Percentiles rank a stretch among this genome's conserved stretches.
phyloP scores from a whole-genome alignment of 192 early-diverging fungal genomes.

The Pecoramyces ruminantium region DNA sequence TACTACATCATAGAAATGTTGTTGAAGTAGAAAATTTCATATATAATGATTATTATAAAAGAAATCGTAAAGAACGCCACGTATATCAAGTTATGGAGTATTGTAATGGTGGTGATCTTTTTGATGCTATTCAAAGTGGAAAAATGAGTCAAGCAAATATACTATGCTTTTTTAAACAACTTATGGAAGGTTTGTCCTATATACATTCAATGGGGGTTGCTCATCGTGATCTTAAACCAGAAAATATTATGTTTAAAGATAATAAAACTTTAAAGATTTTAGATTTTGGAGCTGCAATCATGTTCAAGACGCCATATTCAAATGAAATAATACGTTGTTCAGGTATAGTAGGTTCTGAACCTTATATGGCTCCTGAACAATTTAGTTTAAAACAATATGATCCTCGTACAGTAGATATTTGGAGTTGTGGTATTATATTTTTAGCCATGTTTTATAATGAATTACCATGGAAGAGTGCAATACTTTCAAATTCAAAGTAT shows the following conservation, averaged over 20 bases:
- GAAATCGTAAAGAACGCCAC: conserved; percentile 8
- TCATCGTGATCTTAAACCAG: conserved; percentile 68
- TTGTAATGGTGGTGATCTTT: conserved; percentile 2
- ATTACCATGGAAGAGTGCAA: conserved; percentile 7
- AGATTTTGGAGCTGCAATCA: conserved; percentile 5
- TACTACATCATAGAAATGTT: conserved; percentile 54
- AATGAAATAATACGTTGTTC: conserved; percentile 12
- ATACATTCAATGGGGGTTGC: conserved; percentile 48
- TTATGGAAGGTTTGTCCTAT: conserved; percentile 20
- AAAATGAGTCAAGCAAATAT: neutral
- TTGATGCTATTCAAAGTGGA: neutral
- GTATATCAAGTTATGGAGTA: conserved; percentile 41
- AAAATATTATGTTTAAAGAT: conserved; percentile 37
- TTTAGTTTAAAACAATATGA: conserved; percentile 3
- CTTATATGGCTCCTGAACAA: conserved; percentile 6
- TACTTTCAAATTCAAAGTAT: neutral
- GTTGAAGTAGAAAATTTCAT: conserved; percentile 64
- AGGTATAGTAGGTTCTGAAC: conserved; percentile 1
- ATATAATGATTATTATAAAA: conserved; percentile 31
- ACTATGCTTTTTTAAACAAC: neutral
- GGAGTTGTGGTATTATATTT: conserved; percentile 14
- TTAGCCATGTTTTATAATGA: conserved; percentile 8
- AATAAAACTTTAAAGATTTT: neutral
- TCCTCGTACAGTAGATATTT: conserved; percentile 1
- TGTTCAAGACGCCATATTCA: conserved; percentile 1